Evolutionary conservation across 2,329 filamentous ascomycete genomes (phyloP).

Genomic region (Seiridium unicorne): DNA sequence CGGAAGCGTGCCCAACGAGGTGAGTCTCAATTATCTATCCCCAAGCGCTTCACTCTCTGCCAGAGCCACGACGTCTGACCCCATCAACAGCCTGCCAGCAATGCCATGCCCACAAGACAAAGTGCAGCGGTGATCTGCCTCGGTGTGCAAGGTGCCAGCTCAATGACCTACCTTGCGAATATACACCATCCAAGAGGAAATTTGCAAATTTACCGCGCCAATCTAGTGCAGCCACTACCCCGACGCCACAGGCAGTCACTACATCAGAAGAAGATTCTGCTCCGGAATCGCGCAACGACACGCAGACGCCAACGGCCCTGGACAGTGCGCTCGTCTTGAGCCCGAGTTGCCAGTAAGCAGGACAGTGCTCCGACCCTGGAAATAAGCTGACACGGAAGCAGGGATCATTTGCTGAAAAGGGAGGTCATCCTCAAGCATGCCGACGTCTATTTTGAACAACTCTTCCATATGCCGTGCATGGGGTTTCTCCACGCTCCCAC

Average conservation of each 20-base stretch:
- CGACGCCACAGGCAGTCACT: slow-evolving; percentile 1
- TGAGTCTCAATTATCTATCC: neutral
- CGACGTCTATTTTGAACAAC: slow-evolving; percentile 35
- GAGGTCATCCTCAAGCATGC: slow-evolving; percentile 35
- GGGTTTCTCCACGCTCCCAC: slow-evolving; percentile 35
- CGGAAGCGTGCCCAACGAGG: slow-evolving; percentile 39
- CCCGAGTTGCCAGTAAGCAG: slow-evolving; percentile 20
- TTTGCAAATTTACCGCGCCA: slow-evolving; percentile 29
- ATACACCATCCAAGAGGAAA: slow-evolving; percentile 35
- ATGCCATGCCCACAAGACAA: slow-evolving; percentile 41
- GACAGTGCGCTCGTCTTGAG: slow-evolving; percentile 2
- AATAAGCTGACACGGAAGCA: neutral
- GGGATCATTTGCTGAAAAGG: slow-evolving; percentile 31
- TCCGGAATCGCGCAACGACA: neutral
- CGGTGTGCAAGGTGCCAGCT: slow-evolving; percentile 36
- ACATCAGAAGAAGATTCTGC: neutral
- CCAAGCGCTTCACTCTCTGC: neutral
- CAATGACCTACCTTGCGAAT: slow-evolving; percentile 35
- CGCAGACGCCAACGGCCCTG: neutral
- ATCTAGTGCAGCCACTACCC: slow-evolving; percentile 4
- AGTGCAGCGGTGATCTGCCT: slow-evolving; percentile 40
- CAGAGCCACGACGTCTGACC: neutral
- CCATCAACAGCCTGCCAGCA: slow-evolving; percentile 30
- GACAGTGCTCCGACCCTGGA: neutral
- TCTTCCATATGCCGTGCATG: slow-evolving; percentile 37